A percentile compares a stretch with the other conserved stretches of the same genome.
These are phyloP conservation scores for Plasmodium yoelii DNA, from an alignment of 169 alveolate genomes.

Conservation along the genomic window DNA sequence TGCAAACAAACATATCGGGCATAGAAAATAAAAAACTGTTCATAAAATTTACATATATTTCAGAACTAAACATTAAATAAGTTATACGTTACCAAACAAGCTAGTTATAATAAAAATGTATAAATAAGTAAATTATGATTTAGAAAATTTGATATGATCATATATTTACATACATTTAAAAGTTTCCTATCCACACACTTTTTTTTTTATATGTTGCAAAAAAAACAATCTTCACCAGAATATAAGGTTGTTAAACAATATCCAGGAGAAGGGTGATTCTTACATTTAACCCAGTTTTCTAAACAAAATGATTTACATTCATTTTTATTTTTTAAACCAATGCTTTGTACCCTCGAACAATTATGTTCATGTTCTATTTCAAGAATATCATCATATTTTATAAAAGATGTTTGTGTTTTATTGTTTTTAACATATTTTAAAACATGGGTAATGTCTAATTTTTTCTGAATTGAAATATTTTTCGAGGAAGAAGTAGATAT, in stretches of 20 bases:
- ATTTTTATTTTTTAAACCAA: neutral
- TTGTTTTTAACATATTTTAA: slow-evolving; percentile 42
- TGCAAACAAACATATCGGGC: too few species aligned
- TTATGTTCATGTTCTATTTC: slow-evolving; percentile 19
- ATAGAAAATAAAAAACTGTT: too few species aligned
- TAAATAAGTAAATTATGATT: too few species aligned
- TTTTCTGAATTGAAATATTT: slow-evolving; percentile 5
- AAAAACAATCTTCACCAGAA: slow-evolving; percentile 15
- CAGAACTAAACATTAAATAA: too few species aligned
- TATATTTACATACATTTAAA: too few species aligned
- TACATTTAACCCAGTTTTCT: slow-evolving; percentile 20
- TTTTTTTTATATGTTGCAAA: slow-evolving; percentile 21
- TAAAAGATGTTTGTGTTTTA: neutral
- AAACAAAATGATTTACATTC: slow-evolving; percentile 32
- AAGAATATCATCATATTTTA: slow-evolving; percentile 7
- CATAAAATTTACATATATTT: too few species aligned
- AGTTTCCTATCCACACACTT: too few species aligned
- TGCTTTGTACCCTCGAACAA: slow-evolving; percentile 32
- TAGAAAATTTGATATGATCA: too few species aligned
- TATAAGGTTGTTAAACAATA: slow-evolving; percentile 35
- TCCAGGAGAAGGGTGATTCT: slow-evolving; percentile 42
- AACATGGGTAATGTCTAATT: slow-evolving; percentile 8
- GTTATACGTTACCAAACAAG: too few species aligned
- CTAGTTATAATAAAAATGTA: too few species aligned
- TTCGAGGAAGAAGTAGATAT: neutral